A percentile compares a stretch with the other conserved stretches of the same genome.
These are phyloP conservation scores for Botrytis tulipae DNA, from an alignment of 2,329 filamentous ascomycete genomes.

Conservation along the genomic window DNA sequence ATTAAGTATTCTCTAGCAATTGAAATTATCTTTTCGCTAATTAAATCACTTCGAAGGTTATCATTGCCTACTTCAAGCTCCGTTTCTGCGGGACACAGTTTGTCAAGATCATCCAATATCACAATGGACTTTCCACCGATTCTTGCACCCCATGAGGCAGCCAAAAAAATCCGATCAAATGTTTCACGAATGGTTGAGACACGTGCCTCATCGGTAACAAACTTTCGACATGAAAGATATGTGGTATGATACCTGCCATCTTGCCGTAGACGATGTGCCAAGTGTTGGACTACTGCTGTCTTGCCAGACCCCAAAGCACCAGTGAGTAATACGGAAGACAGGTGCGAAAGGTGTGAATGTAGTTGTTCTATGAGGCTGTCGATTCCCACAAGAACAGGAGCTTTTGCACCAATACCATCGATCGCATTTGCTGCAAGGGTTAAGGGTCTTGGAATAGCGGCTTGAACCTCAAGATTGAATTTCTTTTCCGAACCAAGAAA, in stretches of 20 bases:
- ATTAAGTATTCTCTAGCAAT: slow-evolving; percentile 82
- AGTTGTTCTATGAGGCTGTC: slow-evolving; percentile 72
- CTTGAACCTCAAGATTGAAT: slow-evolving; percentile 71
- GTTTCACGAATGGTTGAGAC: slow-evolving; percentile 90
- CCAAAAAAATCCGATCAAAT: slow-evolving; percentile 78
- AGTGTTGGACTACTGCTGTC: slow-evolving; percentile 71
- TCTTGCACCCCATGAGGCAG: slow-evolving; percentile 86
- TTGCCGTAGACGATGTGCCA: slow-evolving; percentile 70
- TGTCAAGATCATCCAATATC: slow-evolving; percentile 89
- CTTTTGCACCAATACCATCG: slow-evolving; percentile 47
- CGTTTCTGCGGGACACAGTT: slow-evolving; percentile 87
- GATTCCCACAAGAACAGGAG: slow-evolving; percentile 74
- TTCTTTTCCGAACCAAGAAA: slow-evolving; percentile 74
- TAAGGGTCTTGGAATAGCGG: slow-evolving; percentile 65
- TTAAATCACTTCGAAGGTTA: slow-evolving; percentile 86
- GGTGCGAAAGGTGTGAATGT: slow-evolving; percentile 72
- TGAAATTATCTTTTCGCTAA: slow-evolving; percentile 81
- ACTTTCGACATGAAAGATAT: slow-evolving; percentile 82
- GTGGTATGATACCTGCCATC: slow-evolving; percentile 76
- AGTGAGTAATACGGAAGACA: slow-evolving; percentile 85
- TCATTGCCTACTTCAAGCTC: slow-evolving; percentile 92
- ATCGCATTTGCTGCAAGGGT: slow-evolving; percentile 46
- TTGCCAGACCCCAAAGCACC: slow-evolving; percentile 91
- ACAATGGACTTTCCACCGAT: slow-evolving; percentile 81
- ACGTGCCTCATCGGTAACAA: slow-evolving; percentile 87